A percentile compares a stretch with the other conserved stretches of the same genome.
phyloP scores from a whole-genome alignment of 2,329 filamentous ascomycete genomes.

The Neopestalotiopsis rosae region DNA sequence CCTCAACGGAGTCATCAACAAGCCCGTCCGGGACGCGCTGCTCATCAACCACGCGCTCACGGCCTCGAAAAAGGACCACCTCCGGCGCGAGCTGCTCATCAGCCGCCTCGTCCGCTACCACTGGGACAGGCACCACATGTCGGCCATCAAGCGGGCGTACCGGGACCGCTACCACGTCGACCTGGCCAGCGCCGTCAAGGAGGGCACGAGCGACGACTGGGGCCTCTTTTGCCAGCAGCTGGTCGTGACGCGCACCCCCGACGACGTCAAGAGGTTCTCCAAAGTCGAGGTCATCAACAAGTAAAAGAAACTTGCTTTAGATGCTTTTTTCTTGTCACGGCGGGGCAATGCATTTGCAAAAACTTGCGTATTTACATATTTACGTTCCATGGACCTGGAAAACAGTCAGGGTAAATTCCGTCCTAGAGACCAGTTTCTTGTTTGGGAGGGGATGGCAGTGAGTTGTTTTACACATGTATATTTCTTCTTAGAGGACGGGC shows the following conservation, averaged over 20 bases:
- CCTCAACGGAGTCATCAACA: constrained; percentile 95
- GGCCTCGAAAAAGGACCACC: constrained; percentile 70
- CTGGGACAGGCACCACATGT: constrained; percentile 87
- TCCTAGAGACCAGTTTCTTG: too few relatives aligned
- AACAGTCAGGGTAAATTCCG: too few relatives aligned
- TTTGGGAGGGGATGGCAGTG: too few relatives aligned
- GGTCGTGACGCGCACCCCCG: constrained; percentile 65
- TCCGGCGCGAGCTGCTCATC: constrained; percentile 86
- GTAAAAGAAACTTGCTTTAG: background rate
- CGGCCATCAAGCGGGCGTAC: constrained; percentile 80
- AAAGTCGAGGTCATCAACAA: constrained; percentile 36
- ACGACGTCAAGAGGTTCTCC: constrained; percentile 61
- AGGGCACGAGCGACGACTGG: constrained; percentile 79
- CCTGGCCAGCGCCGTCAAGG: constrained; percentile 78
- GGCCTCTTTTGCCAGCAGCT: constrained; percentile 77
- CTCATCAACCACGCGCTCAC: constrained; percentile 90
- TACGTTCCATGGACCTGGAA: too few relatives aligned
- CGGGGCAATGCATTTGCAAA: too few relatives aligned
- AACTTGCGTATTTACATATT: too few relatives aligned
- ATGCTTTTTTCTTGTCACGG: background rate
- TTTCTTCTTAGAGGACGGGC: background rate
- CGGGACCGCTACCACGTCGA: constrained; percentile 75
- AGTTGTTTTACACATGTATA: background rate
- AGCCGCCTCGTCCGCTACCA: constrained; percentile 87
- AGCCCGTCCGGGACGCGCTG: constrained; percentile 88